phyloP scores from a whole-genome alignment of 1,284 basidiomycete species.

The Trametes polyzona region DNA sequence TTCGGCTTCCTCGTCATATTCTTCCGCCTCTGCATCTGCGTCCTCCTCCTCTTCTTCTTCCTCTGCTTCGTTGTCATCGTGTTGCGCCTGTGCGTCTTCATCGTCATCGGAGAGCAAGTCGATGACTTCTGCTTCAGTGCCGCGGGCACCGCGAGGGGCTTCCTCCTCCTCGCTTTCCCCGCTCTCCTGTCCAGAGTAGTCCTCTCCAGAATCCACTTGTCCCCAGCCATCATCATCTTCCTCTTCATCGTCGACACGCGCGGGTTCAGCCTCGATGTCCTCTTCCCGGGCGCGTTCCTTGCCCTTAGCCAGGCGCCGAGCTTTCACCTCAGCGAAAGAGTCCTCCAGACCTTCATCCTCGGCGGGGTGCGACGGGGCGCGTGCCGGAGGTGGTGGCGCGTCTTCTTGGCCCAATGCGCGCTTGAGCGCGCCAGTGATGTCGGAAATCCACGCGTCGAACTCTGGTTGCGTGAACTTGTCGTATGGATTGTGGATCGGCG shows the following conservation, averaged over 20 bases:
- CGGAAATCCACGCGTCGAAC: slow-evolving; percentile 70
- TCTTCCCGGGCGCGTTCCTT: slow-evolving; percentile 58
- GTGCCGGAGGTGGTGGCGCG: slow-evolving; percentile 8
- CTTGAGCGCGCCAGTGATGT: slow-evolving; percentile 57
- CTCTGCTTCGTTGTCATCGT: background rate
- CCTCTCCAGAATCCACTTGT: slow-evolving; percentile 29
- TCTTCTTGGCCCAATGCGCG: slow-evolving; percentile 54
- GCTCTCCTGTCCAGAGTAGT: slow-evolving; percentile 35
- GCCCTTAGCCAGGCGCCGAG: slow-evolving; percentile 55
- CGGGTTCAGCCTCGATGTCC: slow-evolving; percentile 28
- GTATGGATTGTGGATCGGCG: slow-evolving; percentile 69
- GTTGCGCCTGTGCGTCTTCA: slow-evolving; percentile 9
- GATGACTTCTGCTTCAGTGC: slow-evolving; percentile 20
- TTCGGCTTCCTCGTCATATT: slow-evolving; percentile 19
- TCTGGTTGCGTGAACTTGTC: slow-evolving; percentile 68
- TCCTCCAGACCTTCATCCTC: slow-evolving; percentile 47
- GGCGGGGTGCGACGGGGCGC: slow-evolving; percentile 28
- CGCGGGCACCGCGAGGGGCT: slow-evolving; percentile 5
- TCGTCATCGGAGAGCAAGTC: slow-evolving; percentile 33
- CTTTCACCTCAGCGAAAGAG: slow-evolving; percentile 56
- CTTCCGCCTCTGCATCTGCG: slow-evolving; percentile 6
- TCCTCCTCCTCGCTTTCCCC: slow-evolving; percentile 36
- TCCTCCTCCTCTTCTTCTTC: slow-evolving; percentile 20
- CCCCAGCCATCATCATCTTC: slow-evolving; percentile 30
- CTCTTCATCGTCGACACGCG: slow-evolving; percentile 29